Evolutionary conservation across 495 filamentous ascomycete species (phyloP).

Genomic region (Penicillium coffeae): DNA sequence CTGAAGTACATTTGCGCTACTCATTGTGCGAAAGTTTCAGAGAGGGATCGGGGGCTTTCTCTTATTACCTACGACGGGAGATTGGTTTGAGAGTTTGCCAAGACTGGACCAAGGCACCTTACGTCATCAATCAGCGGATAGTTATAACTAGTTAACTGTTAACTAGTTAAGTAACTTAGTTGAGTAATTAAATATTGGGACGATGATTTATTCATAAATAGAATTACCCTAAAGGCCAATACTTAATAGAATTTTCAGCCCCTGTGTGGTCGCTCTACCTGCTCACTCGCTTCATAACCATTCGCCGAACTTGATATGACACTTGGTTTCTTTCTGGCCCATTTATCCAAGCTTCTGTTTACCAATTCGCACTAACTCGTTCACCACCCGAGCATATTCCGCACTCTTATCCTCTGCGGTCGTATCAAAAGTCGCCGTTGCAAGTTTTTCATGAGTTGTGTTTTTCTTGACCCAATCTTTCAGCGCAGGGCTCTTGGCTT

Average conservation of each 20-base stretch:
- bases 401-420: conserved; percentile 7
- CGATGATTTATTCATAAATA: too few relatives aligned
- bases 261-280: too few relatives aligned
- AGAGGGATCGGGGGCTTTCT: neutral
- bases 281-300: too few relatives aligned
- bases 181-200: too few relatives aligned
- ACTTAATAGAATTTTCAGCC: too few relatives aligned
- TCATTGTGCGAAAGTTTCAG: neutral
- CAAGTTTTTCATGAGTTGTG: conserved; percentile 14
- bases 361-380: neutral
- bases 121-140: too few relatives aligned
- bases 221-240: too few relatives aligned
- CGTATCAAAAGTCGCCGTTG: conserved; percentile 5
- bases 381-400: conserved; percentile 2
- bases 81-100: conserved; percentile 1
- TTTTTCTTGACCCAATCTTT: conserved; percentile 17
- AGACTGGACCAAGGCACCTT: too few relatives aligned
- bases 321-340: too few relatives aligned
- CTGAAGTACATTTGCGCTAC: neutral
- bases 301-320: too few relatives aligned
- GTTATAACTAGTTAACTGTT: too few relatives aligned
- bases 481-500: conserved; percentile 17
- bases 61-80: neutral
- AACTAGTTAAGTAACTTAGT: too few relatives aligned
- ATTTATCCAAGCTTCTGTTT: conserved; percentile 3